phyloP scores from a whole-genome alignment of 805 yeast genomes.

The Metschnikowia borealis region DNA sequence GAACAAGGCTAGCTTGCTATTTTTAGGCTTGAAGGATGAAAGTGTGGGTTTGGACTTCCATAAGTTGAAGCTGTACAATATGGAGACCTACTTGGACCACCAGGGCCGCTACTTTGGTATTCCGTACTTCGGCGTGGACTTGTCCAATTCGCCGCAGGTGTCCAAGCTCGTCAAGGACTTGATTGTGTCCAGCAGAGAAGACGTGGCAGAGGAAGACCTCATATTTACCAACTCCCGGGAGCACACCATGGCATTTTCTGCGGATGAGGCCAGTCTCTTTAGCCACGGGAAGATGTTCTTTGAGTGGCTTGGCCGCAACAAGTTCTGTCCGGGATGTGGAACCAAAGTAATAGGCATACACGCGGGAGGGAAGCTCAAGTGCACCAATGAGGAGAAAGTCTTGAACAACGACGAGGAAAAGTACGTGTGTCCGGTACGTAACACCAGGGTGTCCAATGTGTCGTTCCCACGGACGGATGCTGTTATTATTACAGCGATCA shows the following conservation, averaged over 20 bases:
- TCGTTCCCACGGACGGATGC: constrained; percentile 93
- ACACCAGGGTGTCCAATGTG: constrained; percentile 58
- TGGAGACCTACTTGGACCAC: constrained; percentile 37
- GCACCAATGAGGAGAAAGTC: constrained; percentile 16
- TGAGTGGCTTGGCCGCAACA: constrained; percentile 77
- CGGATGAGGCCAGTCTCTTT: constrained; percentile 57
- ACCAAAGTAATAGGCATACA: constrained; percentile 54
- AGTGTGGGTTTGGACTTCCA: constrained; percentile 38
- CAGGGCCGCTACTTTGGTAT: constrained; percentile 52
- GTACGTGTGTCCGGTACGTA: constrained; percentile 35
- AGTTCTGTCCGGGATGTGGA: constrained; percentile 88
- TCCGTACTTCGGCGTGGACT: constrained; percentile 63
- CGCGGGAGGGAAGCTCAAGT: constrained; percentile 49
- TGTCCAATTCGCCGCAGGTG: constrained; percentile 43
- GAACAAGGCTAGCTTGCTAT: constrained; percentile 34
- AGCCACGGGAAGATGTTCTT: constrained; percentile 81
- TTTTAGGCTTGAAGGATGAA: constrained; percentile 43
- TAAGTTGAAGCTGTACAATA: constrained; percentile 25
- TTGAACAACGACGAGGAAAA: constrained; percentile 6
- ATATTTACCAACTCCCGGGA: constrained; percentile 33
- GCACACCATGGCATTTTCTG: constrained; percentile 32
- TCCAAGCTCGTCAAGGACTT: constrained; percentile 30
- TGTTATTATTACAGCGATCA: constrained; percentile 76
- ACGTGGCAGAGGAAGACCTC: constrained; percentile 15
- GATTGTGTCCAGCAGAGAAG: constrained; percentile 14